Evolutionary conservation across 192 early-diverging fungal genomes (phyloP).

Genomic region (Entomortierella chlamydospora): DNA sequence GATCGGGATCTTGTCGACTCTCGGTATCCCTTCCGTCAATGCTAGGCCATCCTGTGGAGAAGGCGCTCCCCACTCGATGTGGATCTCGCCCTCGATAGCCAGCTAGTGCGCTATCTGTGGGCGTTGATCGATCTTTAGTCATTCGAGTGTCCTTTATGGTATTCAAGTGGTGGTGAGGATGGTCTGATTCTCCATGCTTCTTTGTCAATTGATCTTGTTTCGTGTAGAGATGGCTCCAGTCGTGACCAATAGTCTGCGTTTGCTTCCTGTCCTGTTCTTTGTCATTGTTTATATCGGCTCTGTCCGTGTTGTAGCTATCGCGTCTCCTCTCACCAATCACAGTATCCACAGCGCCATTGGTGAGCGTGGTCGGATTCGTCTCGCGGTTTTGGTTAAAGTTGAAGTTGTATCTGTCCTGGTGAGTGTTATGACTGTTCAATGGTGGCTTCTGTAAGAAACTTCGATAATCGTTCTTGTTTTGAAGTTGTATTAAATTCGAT

Average conservation of each 20-base stretch:
- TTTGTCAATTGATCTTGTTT: not conserved
- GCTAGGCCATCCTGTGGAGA: not conserved
- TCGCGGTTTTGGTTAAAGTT: not conserved
- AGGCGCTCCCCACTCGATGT: not conserved
- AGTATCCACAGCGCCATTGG: not conserved
- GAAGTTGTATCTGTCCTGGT: not conserved
- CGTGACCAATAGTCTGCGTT: no score
- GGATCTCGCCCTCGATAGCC: not conserved
- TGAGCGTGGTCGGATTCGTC: not conserved
- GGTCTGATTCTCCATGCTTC: not conserved
- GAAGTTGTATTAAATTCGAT: not conserved
- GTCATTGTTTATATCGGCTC: no score
- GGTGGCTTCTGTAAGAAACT: conserved; percentile 2
- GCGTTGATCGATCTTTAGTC: not conserved
- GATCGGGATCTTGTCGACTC: not conserved
- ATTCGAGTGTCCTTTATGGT: not conserved
- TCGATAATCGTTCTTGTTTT: not conserved
- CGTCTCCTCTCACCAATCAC: not conserved
- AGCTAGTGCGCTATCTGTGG: not conserved
- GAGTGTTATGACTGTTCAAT: not conserved
- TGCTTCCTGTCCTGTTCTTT: no score
- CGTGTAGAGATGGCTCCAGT: no score
- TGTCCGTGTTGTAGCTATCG: not conserved
- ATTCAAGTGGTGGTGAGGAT: not conserved
- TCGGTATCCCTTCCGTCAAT: not conserved